Conservation (phyloP, 441 rosid genomes). For the Lepidium campestre region DNA sequence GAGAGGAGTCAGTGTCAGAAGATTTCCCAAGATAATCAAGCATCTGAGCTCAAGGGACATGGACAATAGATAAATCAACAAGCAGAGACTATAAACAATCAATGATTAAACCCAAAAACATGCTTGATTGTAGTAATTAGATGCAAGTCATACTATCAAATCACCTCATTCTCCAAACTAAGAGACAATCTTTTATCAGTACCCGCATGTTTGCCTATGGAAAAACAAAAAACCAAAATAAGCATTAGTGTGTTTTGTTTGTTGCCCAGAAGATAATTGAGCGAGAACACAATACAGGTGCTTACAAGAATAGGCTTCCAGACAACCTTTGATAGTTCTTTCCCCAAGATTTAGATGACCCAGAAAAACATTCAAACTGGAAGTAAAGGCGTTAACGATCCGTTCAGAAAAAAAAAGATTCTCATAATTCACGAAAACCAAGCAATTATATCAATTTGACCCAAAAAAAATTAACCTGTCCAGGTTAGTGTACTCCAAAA, state of each 20-base stretch:
- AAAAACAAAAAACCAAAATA: slow-evolving; percentile 1
- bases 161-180: slow-evolving; percentile 92
- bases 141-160: neutral
- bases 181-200: slow-evolving; percentile 81
- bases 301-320: slow-evolving; percentile 95
- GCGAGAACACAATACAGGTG: neutral
- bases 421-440: neutral
- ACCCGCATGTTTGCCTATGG: slow-evolving; percentile 81
- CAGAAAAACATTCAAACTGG: slow-evolving; percentile 67
- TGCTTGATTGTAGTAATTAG: neutral
- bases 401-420: neutral
- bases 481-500: slow-evolving; percentile 77
- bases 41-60: slow-evolving; percentile 44
- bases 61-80: neutral
- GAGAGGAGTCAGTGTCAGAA: slow-evolving; percentile 70
- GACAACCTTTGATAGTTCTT: slow-evolving; percentile 66
- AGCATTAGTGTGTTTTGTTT: neutral
- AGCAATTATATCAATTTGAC: neutral
- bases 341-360: slow-evolving; percentile 75
- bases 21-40: slow-evolving; percentile 88
- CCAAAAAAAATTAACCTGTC: slow-evolving; percentile 41
- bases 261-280: neutral
- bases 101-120: neutral
- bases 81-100: neutral
- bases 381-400: neutral